Evolutionary conservation across 495 filamentous ascomycete species (phyloP).

Genomic region (Penicillium desertorum): DNA sequence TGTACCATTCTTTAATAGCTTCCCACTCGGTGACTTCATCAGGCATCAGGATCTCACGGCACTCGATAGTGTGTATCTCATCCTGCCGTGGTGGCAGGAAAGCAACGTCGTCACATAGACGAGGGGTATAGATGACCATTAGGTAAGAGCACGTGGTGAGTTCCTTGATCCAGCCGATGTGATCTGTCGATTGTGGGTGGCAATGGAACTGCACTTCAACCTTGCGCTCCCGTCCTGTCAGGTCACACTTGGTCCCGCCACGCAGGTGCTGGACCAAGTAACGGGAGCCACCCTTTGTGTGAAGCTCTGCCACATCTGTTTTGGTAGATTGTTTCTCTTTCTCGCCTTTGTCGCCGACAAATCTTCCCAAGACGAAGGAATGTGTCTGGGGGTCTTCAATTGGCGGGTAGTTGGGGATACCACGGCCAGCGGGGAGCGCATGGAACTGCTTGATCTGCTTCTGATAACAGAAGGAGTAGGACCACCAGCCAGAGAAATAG

Average conservation of each 20-base stretch:
- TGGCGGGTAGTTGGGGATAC: slow-evolving; percentile 67
- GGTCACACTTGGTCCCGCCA: slow-evolving; percentile 86
- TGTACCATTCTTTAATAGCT: slow-evolving; percentile 46
- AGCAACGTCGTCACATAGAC: slow-evolving; percentile 88
- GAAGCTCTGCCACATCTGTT: slow-evolving; percentile 60
- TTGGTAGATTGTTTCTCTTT: slow-evolving; percentile 27
- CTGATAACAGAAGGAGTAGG: slow-evolving; percentile 93
- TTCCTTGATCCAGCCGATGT: slow-evolving; percentile 94
- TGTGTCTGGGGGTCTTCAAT: slow-evolving; percentile 71
- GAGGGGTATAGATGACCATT: slow-evolving; percentile 91
- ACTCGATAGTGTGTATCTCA: slow-evolving; percentile 74
- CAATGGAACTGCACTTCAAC: slow-evolving; percentile 96
- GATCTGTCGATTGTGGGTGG: slow-evolving; percentile 74
- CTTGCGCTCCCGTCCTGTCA: slow-evolving; percentile 79
- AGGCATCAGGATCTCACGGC: slow-evolving; percentile 63
- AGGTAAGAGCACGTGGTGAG: slow-evolving; percentile 89
- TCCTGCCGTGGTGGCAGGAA: slow-evolving; percentile 85
- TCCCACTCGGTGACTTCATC: slow-evolving; percentile 62
- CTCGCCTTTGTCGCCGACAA: slow-evolving; percentile 31
- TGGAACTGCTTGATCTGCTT: slow-evolving; percentile 89
- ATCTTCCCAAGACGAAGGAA: slow-evolving; percentile 76
- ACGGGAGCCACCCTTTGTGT: slow-evolving; percentile 76
- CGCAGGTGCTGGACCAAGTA: slow-evolving; percentile 88
- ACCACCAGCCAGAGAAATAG: slow-evolving; percentile 94
- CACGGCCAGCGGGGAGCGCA: slow-evolving; percentile 64